Conservation (phyloP, 1,139 yeast genomes). For the Pichia sp. region DNA sequence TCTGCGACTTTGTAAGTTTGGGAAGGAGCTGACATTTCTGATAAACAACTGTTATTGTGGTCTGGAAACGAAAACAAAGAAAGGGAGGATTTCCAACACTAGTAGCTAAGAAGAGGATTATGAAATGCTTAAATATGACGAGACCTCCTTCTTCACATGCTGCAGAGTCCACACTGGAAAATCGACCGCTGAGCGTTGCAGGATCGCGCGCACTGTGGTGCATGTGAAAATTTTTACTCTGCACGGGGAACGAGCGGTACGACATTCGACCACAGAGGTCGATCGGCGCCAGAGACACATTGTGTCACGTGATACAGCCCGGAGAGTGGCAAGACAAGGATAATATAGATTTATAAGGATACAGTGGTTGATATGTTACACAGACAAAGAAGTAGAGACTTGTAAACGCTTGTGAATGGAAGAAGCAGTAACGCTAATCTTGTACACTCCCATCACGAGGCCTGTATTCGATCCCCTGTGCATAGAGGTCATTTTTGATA, state of each 20-base stretch:
- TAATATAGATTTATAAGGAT: too few relatives aligned
- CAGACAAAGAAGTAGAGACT: too few relatives aligned
- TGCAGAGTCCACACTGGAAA: neutral
- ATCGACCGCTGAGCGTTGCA: too few relatives aligned
- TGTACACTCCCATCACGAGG: constrained; percentile 90
- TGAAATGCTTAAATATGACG: constrained; percentile 2
- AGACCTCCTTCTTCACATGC: neutral
- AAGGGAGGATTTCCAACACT: neutral
- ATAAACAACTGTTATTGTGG: neutral
- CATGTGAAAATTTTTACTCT: neutral
- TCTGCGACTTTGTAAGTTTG: constrained; percentile 94
- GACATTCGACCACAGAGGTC: too few relatives aligned
- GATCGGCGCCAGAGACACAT: too few relatives aligned
- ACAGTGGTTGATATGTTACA: too few relatives aligned
- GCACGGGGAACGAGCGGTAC: neutral
- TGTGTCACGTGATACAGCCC: neutral
- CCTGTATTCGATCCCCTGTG: constrained; percentile 72
- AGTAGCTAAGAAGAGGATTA: constrained; percentile 11
- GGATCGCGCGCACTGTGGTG: neutral
- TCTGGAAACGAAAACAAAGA: neutral
- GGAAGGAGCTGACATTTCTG: constrained; percentile 48
- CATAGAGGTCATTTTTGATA: constrained; percentile 62
- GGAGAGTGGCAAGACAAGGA: too few relatives aligned
- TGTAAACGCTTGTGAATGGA: too few relatives aligned
- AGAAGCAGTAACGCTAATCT: too few relatives aligned